These are phyloP conservation scores for Juncus inflexus DNA, from an alignment of 176 grass and related monocot genomes.

Conservation along the genomic window DNA sequence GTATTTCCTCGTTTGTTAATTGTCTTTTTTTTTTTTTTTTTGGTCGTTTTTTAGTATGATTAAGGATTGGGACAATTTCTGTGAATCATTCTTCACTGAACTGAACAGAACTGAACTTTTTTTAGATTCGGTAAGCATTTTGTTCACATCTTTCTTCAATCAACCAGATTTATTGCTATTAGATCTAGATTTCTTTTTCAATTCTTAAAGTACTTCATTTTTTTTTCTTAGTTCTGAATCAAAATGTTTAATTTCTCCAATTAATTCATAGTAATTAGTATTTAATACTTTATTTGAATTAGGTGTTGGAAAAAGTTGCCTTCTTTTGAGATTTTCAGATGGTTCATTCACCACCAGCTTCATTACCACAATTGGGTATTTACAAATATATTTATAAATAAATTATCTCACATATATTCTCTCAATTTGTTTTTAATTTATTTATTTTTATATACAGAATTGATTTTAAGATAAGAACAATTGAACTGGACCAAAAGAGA, in stretches of 20 bases:
- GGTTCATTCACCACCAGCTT: constrained; percentile 42
- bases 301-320: constrained; percentile 46
- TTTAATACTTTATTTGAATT: not conserved
- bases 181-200: constrained; percentile 6
- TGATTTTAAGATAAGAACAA: constrained; percentile 37
- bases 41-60: not conserved
- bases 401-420: not conserved
- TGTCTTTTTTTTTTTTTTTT: not conserved
- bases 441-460: constrained; percentile 10
- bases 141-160: not conserved
- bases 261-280: not conserved
- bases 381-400: constrained; percentile 2
- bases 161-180: not conserved
- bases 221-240: not conserved
- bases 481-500: constrained; percentile 26
- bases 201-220: not conserved
- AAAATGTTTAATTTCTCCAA: not conserved
- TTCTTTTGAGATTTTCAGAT: constrained; percentile 39
- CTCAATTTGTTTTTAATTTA: constrained; percentile 2
- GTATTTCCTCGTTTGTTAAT: not conserved
- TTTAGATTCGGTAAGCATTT: not conserved
- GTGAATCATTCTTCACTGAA: not conserved
- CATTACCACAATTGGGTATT: constrained; percentile 38
- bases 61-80: not conserved
- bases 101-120: not conserved